phyloP scores from a whole-genome alignment of 2,329 filamentous ascomycete species.

The Beauveria scarabaeidicola region DNA sequence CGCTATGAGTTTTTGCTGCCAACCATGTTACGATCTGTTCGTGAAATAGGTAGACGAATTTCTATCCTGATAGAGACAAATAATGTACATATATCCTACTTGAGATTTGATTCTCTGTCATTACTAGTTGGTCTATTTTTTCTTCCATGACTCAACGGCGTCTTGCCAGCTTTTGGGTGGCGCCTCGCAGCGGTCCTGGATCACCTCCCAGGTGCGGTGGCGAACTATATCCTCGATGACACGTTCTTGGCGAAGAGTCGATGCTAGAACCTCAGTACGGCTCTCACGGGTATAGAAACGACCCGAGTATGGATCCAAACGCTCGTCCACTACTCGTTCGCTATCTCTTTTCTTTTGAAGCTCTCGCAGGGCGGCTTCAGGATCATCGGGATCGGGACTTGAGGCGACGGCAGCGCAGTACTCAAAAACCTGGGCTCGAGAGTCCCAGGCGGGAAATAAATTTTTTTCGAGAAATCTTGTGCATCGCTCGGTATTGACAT shows the following conservation, averaged over 20 bases:
- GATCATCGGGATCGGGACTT: slow-evolving; percentile 78
- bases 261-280: slow-evolving; percentile 70
- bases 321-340: slow-evolving; percentile 73
- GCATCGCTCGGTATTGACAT: slow-evolving; percentile 57
- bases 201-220: slow-evolving; percentile 69
- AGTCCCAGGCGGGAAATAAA: slow-evolving; percentile 83
- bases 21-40: not conserved
- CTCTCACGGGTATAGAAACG: slow-evolving; percentile 74
- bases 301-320: slow-evolving; percentile 83
- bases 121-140: slow-evolving; percentile 9
- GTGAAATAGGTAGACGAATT: no score
- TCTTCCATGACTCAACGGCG: slow-evolving; percentile 55
- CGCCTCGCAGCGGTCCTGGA: slow-evolving; percentile 65
- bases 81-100: not conserved
- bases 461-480: slow-evolving; percentile 64
- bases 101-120: not conserved
- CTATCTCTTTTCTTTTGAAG: slow-evolving; percentile 61
- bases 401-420: slow-evolving; percentile 88
- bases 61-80: not conserved
- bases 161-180: slow-evolving; percentile 53
- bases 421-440: slow-evolving; percentile 70
- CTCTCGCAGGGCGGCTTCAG: slow-evolving; percentile 61
- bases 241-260: slow-evolving; percentile 64
- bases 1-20: not conserved
- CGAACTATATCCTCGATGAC: slow-evolving; percentile 73